Base-by-base conservation (phyloP, 1,284 basidiomycete species). In the Polyporus tsugae region DNA sequence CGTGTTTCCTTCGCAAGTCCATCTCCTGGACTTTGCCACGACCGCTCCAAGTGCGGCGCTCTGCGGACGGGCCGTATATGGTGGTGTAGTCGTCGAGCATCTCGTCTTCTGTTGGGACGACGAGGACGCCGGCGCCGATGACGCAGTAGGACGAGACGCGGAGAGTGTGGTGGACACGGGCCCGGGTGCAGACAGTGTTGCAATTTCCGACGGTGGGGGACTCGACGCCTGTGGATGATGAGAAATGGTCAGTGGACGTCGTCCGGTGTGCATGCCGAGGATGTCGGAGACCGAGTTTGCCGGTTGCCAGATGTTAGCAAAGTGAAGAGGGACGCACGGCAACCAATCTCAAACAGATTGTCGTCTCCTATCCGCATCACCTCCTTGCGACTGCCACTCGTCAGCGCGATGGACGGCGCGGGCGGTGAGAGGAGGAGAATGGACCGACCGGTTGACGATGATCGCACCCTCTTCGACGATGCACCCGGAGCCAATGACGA, bases 291-390 rank as follows among this genome's bases (percentile, higher is more conserved):
- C 58, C 17, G 42, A 35, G 57, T 39, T 9, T 44, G 58, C 46
- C 64, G 64, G 49, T 53, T 46, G 38, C 64, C 2, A 58, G 59
- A 62, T 29, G 60, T 58, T 33, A 25, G 52, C n/a, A 63, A n/a
- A 25, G 44, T 60, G 49, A 38, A 19, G 19, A 49, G 69, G 61
- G 4, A 88, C 93, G 74, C 76, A 94, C 95, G 90, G 79, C 92
- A 95, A 11, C 92, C 94, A 61, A 97, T 95, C 82, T 98, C 95
- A 77, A 99, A 97, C 63, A 96, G 83, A 79, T 98, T 99, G 67
- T 93, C 88, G 76, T 97, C 91, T 13, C 97, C 97, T 62, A 99
- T 95, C 22, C 88, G 85, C 91, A 98, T 95, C n/a, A 92, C 87
- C 76, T 92, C 91, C 75, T 93, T 94, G 60, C 88, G 81, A 74